Evolutionary conservation across 306 rosid genomes (phyloP).

Genomic region (Malus asiatica): DNA sequence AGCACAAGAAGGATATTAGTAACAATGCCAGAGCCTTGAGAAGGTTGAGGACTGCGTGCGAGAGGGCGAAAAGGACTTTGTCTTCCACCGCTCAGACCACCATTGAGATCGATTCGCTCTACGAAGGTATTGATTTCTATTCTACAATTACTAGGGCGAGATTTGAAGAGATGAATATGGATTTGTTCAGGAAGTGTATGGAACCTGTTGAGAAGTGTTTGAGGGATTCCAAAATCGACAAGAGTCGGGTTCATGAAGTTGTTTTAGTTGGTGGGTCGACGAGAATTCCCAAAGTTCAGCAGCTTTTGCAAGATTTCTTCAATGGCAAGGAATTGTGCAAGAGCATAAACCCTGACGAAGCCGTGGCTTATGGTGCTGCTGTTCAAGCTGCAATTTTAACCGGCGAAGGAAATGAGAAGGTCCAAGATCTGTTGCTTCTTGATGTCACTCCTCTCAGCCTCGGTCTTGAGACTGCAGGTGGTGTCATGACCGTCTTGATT

Average conservation of each 20-base stretch:
- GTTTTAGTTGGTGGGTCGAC: conserved; percentile 52
- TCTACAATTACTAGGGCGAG: conserved; percentile 38
- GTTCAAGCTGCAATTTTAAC: conserved; percentile 42
- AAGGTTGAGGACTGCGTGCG: conserved; percentile 39
- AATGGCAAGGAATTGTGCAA: conserved; percentile 48
- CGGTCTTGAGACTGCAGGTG: conserved; percentile 46
- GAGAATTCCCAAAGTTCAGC: conserved; percentile 43
- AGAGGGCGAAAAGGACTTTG: conserved; percentile 42
- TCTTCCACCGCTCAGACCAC: conserved; percentile 17
- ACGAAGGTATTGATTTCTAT: conserved; percentile 42
- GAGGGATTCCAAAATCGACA: conserved; percentile 39
- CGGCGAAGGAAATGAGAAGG: conserved; percentile 41
- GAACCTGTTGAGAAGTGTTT: conserved; percentile 48
- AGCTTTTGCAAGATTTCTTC: conserved; percentile 40
- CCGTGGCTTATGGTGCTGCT: conserved; percentile 44
- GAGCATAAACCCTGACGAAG: conserved; percentile 45
- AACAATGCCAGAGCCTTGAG: conserved; percentile 35
- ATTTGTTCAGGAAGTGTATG: conserved; percentile 43
- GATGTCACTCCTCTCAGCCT: conserved; percentile 51
- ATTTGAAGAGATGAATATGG: conserved; percentile 48
- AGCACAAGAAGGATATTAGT: conserved; percentile 40
- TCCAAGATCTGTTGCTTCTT: conserved; percentile 40
- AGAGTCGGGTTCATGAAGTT: conserved; percentile 39
- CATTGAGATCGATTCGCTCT: conserved; percentile 35
- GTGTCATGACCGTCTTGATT: conserved; percentile 17